These are phyloP conservation scores for Fusarium sp. DNA, from an alignment of 2,329 filamentous ascomycete genomes.

Conservation along the genomic window DNA sequence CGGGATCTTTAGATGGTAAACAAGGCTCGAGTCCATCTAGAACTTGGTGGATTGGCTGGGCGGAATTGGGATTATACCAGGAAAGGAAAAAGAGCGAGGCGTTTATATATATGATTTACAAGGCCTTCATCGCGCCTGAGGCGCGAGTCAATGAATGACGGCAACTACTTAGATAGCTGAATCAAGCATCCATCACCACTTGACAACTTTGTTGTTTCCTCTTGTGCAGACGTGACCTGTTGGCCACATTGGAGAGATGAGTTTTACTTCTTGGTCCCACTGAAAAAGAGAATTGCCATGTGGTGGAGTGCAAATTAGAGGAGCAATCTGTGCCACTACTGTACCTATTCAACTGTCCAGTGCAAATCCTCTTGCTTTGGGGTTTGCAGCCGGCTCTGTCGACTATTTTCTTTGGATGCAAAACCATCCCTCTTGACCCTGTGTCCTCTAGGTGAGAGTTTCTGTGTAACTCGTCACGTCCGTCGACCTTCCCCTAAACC, in stretches of 20 bases:
- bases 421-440: neutral
- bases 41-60: constrained; percentile 9
- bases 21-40: constrained; percentile 1
- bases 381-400: neutral
- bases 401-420: neutral
- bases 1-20: constrained; percentile 9
- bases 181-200: constrained; percentile 1
- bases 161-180: constrained; percentile 20
- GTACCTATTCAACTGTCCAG: neutral
- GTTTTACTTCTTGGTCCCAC: neutral
- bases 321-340: no score
- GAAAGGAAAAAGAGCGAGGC: constrained; percentile 36
- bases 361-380: neutral
- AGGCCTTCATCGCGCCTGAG: constrained; percentile 19
- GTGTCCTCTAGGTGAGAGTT: neutral
- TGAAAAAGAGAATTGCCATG: neutral
- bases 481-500: neutral
- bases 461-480: neutral
- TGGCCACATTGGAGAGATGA: neutral
- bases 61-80: constrained; percentile 28
- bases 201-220: neutral
- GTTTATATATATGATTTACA: constrained; percentile 33
- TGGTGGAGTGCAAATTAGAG: neutral
- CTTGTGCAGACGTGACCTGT: neutral
- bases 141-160: constrained; percentile 23